phyloP scores from a whole-genome alignment of 73 alveolate genomes.

The Paramecium caudatum region DNA sequence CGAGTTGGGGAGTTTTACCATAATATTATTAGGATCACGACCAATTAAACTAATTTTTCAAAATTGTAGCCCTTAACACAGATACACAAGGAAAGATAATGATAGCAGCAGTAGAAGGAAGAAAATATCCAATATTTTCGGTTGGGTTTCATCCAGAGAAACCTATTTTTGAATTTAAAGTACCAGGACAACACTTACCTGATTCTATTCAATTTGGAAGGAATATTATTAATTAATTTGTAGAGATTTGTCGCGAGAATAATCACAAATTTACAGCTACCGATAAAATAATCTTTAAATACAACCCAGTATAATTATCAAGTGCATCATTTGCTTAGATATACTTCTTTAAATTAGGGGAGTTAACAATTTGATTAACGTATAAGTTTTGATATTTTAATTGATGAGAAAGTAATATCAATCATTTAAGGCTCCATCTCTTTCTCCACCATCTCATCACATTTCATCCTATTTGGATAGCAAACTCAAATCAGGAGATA shows the following conservation, averaged over 20 bases:
- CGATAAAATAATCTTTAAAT: background rate
- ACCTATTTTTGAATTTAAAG: background rate
- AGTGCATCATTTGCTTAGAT: background rate
- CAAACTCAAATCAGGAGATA: background rate
- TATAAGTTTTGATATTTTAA: background rate
- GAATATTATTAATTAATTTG: conserved; percentile 9
- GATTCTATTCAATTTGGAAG: background rate
- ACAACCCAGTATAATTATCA: background rate
- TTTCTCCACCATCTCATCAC: conserved; percentile 50
- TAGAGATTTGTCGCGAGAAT: background rate
- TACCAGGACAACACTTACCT: background rate
- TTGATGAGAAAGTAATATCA: conserved; percentile 30
- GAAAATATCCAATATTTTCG: conserved; percentile 20
- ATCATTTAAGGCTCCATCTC: conserved; percentile 12
- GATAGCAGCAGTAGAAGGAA: conserved; percentile 37
- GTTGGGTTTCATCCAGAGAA: conserved; percentile 32
- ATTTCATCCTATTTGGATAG: conserved; percentile 22
- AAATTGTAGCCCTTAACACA: background rate
- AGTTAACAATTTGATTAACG: background rate
- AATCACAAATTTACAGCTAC: background rate
- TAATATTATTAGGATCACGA: background rate
- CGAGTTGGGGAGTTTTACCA: background rate
- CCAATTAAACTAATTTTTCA: background rate
- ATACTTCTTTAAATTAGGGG: conserved; percentile 9
- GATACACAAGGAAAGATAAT: background rate